These are phyloP conservation scores for Pterocarpus macrocarpus DNA, from an alignment of 306 rosid species.

Conservation along the genomic window DNA sequence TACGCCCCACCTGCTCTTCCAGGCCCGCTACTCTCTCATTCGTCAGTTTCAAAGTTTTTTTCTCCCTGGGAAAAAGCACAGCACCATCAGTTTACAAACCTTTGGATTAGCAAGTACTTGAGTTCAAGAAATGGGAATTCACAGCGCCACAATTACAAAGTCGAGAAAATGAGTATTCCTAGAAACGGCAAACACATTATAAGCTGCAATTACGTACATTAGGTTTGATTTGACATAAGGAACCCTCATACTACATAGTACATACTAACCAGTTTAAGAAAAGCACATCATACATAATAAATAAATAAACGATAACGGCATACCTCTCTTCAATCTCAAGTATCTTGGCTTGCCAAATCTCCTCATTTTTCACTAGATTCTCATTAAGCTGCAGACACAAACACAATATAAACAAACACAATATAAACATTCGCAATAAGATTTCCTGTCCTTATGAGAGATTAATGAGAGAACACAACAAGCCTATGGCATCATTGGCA, in stretches of 20 bases:
- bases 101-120: slow-evolving; percentile 12
- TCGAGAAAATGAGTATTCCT: slow-evolving; percentile 13
- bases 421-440: slow-evolving; percentile 18
- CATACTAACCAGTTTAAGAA: background rate
- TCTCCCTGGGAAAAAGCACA: slow-evolving; percentile 62
- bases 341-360: slow-evolving; percentile 79
- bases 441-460: slow-evolving; percentile 15
- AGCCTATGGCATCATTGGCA: slow-evolving; percentile 25
- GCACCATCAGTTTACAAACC: slow-evolving; percentile 33
- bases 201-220: slow-evolving; percentile 30
- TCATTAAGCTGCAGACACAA: slow-evolving; percentile 82
- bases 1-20: slow-evolving; percentile 76
- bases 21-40: slow-evolving; percentile 60
- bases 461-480: slow-evolving; percentile 18
- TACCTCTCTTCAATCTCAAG: slow-evolving; percentile 82
- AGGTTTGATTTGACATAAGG: slow-evolving; percentile 26
- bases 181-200: slow-evolving; percentile 24
- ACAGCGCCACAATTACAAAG: slow-evolving; percentile 21
- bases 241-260: slow-evolving; percentile 1
- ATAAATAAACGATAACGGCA: slow-evolving; percentile 18
- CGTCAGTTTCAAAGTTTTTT: slow-evolving; percentile 48
- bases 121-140: slow-evolving; percentile 36
- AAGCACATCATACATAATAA: slow-evolving; percentile 19
- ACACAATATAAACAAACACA: slow-evolving; percentile 42
- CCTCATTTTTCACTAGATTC: slow-evolving; percentile 82